Percentiles rank a stretch among this genome's conserved stretches.
phyloP scores from a whole-genome alignment of 2,329 filamentous ascomycete species.

The Fonsecaea nubica region DNA sequence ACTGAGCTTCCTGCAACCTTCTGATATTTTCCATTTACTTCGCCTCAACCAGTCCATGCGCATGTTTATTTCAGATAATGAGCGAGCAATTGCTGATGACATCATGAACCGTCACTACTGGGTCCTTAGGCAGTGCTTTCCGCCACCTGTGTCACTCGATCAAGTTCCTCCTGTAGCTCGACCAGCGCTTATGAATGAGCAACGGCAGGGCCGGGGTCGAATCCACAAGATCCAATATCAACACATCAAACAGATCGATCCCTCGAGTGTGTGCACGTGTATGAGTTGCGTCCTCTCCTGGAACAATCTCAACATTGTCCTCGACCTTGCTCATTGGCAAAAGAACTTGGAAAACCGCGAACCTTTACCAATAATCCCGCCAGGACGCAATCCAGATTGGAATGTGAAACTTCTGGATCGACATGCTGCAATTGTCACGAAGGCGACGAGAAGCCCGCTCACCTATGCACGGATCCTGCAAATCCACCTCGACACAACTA shows the following conservation, averaged over 20 bases:
- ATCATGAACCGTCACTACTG: conserved; percentile 36
- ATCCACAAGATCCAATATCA: conserved; percentile 40
- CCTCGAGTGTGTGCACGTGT: conserved; percentile 35
- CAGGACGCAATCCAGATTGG: conserved; percentile 37
- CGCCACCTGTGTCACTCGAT: conserved; percentile 32
- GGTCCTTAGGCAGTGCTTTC: conserved; percentile 38
- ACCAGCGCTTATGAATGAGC: conserved; percentile 31
- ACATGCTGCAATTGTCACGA: conserved; percentile 35
- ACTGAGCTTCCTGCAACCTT: conserved; percentile 31
- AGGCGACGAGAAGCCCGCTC: conserved; percentile 36
- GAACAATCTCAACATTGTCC: conserved; percentile 40
- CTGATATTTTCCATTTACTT: conserved; percentile 33
- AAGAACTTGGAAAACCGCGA: conserved; percentile 37
- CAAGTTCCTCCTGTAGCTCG: conserved; percentile 31
- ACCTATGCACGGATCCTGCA: conserved; percentile 37
- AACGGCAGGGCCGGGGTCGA: conserved; percentile 34
- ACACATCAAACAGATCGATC: conserved; percentile 38
- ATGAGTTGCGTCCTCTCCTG: conserved; percentile 40
- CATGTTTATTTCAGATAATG: conserved; percentile 35
- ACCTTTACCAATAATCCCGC: conserved; percentile 38
- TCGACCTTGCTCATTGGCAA: conserved; percentile 41
- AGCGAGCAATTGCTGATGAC: conserved; percentile 29
- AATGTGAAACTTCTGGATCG: conserved; percentile 34
- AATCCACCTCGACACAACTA: conserved; percentile 36
- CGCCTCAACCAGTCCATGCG: conserved; percentile 30